Base-by-base conservation (phyloP, 768 basidiomycete genomes). In the Mycena indigotica region DNA sequence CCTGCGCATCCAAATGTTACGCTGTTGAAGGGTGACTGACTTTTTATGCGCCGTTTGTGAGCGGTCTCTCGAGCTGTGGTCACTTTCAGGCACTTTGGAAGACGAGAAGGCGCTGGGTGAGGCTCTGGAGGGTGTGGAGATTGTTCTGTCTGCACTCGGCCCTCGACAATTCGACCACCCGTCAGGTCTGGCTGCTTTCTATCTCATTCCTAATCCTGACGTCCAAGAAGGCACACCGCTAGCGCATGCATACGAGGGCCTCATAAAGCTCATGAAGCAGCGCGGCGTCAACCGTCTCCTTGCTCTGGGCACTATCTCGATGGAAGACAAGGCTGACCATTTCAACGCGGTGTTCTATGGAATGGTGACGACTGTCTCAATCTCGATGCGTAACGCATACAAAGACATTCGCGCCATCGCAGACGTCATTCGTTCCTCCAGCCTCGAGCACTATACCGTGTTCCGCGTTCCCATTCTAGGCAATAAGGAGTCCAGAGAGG, bases 61-160 rank as follows among this genome's bases (percentile, higher is more conserved):
- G 6, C 21, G 19, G n/a, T 15, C 17, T 21, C 21, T 15, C 21
- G 26, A 53, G 10, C 10, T 25, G 24, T 3, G 19, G 24, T 32
- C 50, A 39, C 26, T 23, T 15, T 4, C 48, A 56, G 87, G 88
- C 21, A 72, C 81, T 39, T 77, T 90, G 3, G 77, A 78, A 13
- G 82, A 91, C 50, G 64, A 68, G 8, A 75, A 79, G 8, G 72
- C 73, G 21, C 72, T 90, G 55, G 69, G 75, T 19, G 71, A 75
- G 44, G 87, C 86, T 2, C 69, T 89, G 57, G 69, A 82, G 57
- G 82, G 79, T 23, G 81, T 84, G 2, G 76, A 89, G 50, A 80
- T 83, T 41, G 83, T 91, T 24, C 67, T 91, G 25, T 89, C 87
- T 45, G 83, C 85, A 1, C 79, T 91, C 1, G 88, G 89, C 3